These are phyloP conservation scores for Drosera capensis DNA, from an alignment of 148 eudicot species.

Conservation along the genomic window DNA sequence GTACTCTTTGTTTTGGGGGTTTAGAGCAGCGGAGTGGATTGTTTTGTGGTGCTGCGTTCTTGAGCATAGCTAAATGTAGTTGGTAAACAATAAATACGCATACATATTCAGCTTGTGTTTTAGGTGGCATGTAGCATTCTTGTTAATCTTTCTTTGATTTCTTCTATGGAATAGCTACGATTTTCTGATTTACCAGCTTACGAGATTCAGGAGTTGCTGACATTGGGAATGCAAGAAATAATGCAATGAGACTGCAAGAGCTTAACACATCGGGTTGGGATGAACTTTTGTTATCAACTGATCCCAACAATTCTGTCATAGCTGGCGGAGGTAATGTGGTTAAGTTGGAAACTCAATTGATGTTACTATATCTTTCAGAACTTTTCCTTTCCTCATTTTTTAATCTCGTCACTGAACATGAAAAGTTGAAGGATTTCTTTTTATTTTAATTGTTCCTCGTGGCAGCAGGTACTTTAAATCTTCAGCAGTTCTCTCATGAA, in stretches of 20 bases:
- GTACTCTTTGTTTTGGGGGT: no score
- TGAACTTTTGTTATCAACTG: conserved; percentile 70
- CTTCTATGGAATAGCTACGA: background rate
- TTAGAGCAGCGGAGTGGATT: no score
- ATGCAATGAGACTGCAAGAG: conserved; percentile 73
- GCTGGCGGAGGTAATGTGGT: conserved; percentile 31
- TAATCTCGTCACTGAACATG: background rate
- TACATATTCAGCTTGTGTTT: no score
- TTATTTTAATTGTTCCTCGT: no score
- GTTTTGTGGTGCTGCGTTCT: no score
- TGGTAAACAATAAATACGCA: no score
- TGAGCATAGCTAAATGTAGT: no score
- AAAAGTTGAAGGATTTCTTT: no score
- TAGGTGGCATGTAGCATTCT: background rate
- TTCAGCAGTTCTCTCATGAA: no score
- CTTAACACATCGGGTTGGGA: conserved; percentile 95
- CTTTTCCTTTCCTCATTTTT: conserved; percentile 2
- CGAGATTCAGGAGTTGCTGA: conserved; percentile 29
- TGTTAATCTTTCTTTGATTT: background rate
- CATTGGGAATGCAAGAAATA: conserved; percentile 25
- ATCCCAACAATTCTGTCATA: conserved; percentile 22
- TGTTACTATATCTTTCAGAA: background rate
- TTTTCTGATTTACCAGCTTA: conserved; percentile 4
- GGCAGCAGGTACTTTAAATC: no score
- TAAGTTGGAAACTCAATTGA: conserved; percentile 4